These are phyloP conservation scores for Solanum hybrid DNA, from an alignment of 305 asterid genomes.

Conservation along the genomic window DNA sequence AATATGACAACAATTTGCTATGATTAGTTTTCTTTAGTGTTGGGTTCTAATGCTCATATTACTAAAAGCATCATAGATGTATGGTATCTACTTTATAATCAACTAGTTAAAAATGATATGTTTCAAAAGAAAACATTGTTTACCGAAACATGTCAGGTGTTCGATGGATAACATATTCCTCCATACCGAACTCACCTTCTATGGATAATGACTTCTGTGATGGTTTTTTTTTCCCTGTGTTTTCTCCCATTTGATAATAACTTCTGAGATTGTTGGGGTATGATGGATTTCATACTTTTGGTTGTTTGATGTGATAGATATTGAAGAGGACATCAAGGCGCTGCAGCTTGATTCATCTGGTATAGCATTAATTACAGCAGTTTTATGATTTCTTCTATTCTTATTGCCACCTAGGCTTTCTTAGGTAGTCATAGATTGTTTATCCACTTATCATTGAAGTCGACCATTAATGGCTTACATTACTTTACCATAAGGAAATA, in stretches of 20 bases:
- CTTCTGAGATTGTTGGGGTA: not conserved
- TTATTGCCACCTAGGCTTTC: not conserved
- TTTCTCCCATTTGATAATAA: not conserved
- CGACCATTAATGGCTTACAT: not conserved
- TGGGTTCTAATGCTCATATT: not conserved
- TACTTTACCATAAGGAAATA: not conserved
- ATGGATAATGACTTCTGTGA: not conserved
- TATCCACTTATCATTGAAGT: not conserved
- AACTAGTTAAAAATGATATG: not conserved
- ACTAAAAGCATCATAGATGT: not conserved
- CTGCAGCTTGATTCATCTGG: constrained; percentile 89
- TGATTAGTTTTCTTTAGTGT: not conserved
- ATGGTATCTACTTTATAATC: not conserved
- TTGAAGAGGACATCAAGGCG: constrained; percentile 84
- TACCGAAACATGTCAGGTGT: not conserved
- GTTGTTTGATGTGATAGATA: constrained; percentile 29
- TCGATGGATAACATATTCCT: not conserved
- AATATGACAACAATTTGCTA: not conserved
- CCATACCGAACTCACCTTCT: not conserved
- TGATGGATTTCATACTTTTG: not conserved
- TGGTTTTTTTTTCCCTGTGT: not conserved
- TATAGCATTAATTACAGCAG: constrained; percentile 9
- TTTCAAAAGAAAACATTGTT: not conserved
- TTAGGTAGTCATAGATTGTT: not conserved
- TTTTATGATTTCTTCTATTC: not conserved